Base-by-base conservation (phyloP, 805 yeast genomes). In the Suhomyces vadensis region DNA sequence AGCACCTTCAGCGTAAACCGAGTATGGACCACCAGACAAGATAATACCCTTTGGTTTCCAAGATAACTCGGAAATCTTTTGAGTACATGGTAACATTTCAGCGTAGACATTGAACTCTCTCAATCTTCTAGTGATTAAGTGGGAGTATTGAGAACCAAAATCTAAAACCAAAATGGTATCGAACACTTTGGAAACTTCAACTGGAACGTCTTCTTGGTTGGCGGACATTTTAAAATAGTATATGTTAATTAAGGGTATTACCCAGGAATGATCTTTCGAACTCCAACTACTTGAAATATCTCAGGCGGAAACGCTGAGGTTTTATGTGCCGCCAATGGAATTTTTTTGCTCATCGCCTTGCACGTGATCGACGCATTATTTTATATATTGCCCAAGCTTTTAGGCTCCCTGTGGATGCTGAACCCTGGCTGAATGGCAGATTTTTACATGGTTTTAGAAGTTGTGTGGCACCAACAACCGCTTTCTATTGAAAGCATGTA, bases 71-170 rank as follows among this genome's bases (percentile, higher is more conserved):
- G 85, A 65, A 63, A 94, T 92, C 76, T 94, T 94, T 73, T 95
- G 99, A 43, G 99, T 94, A 74, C 99, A 94, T 56, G 99, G 99
- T 53, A 94, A 80, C 99, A 94, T 94, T 74, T 94, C 99, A 55
- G 99, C 98, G 69, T 94, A 94, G 55, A 94, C 92, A 68, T 94
- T 90, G 77, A 91, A 87, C 70, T 94, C 99, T 78, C 99, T 88
- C 57, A 94, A 79, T 73, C 99, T 87, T 73, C 99, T 86, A 49
- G 97, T 91, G 67, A 94, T 90, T 65, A 94, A 74, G 64, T 94
- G 99, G 46, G 97, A 88, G 75, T 94, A 94, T 75, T 94, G 99
- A 49, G 99, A 94, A 51, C 99, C 99, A 64, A 94, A 94, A 68
- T 94, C 99, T 64, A 94, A 80, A 66, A 94, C 97, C 73, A 94